Evolutionary conservation across 208 protist species (phyloP), one percentile per base, ranked within the genome.

Genomic region (Crithidia sp.): DNA sequence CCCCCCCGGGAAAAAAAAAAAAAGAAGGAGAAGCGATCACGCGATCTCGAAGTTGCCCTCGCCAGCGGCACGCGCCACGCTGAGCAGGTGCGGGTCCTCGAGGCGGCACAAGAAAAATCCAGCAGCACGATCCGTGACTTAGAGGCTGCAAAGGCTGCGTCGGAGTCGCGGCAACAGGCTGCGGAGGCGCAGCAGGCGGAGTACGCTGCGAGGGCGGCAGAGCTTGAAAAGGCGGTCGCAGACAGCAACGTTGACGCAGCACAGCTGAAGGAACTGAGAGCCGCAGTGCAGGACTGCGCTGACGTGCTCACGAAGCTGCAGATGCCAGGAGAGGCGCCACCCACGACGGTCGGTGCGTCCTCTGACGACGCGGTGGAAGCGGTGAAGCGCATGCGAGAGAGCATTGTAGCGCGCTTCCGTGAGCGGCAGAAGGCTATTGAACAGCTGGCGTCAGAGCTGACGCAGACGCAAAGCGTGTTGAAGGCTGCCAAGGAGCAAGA

Each of bases 401-500:
- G 9, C 17, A 40, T 71, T 7, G 28, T 13, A 2, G 4, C 13
- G 14, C 36, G 59, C 19, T 41, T 40, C 8, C 2, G 16, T 0
- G 49, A 62, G 39, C 53, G 53, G 7, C 49, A 47, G 37, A 39
- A 39, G 19, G 45, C 40, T 10, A n/a, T 39, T 2, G 19, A 41
- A 19, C 17, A 44, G 44, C 56, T 71, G 44, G 12, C 45, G 7
- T 54, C 37, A 10, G 60, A 74, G 59, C 19, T 74, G 41, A 39
- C 16, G 8, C 39, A 41, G 2, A n/a, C 67, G 40, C 16, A 67
- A 50, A 37, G 7, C 0, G 17, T 28, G 50, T 10, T 74, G 45
- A 57, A 9, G 0, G 40, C 36, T 8, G 60, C 39, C 2, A 60
- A 64, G 36, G 53, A 4, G 6, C 56, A 72, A 41, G 64, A 62